Base-by-base conservation (phyloP, 2,329 filamentous ascomycete genomes). In the Microdochium paspali region DNA sequence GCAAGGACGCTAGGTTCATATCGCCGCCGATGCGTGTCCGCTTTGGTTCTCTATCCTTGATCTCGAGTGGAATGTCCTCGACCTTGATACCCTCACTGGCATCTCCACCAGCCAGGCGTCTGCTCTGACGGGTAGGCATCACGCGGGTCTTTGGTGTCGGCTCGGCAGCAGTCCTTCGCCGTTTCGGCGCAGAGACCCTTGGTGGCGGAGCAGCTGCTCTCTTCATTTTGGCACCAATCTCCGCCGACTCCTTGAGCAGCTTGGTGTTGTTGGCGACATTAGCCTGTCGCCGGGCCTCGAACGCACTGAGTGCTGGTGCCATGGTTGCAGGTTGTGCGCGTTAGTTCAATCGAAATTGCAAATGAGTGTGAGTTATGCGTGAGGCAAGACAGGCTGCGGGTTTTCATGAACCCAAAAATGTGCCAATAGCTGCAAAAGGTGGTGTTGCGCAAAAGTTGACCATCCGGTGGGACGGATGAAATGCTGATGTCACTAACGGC, bases 251-350 rank as follows among this genome's bases (percentile, higher is more conserved):
- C 50, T 86, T 86, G 0, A 96, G 67, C 0, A 95, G 74, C 44
- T 61, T 61, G 0, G 84, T 87, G 64, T 91, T 85, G 56, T 94
- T 93, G 47, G 87, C 87, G 35, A 95, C 94, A 55, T 95, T 95
- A 51, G 90, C 88, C 15, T 88, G 78, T 1, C 90, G 78, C 55
- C 87, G 82, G 57, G 84, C 82, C 72, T 95, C 90, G 65, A 95
- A 96, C 32, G 89, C 87, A 65, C 87, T 94, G 56, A 94, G 70
- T 30, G 75, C 67, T 2, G 68, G 61, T 2, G 74, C 64, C 76
- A 81, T 79, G 30, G 44, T 62, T 50, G 53, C 45, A 49, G 48
- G 56, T 51, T 53, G 54, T 63, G 46, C 28, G 21, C 49, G 45
- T 50, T 42, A 45, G 31, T 15, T 35, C 6, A 12, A 15, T 12